Base-by-base conservation (phyloP, 2,329 filamentous ascomycete genomes). In the Apiospora pterosperma region DNA sequence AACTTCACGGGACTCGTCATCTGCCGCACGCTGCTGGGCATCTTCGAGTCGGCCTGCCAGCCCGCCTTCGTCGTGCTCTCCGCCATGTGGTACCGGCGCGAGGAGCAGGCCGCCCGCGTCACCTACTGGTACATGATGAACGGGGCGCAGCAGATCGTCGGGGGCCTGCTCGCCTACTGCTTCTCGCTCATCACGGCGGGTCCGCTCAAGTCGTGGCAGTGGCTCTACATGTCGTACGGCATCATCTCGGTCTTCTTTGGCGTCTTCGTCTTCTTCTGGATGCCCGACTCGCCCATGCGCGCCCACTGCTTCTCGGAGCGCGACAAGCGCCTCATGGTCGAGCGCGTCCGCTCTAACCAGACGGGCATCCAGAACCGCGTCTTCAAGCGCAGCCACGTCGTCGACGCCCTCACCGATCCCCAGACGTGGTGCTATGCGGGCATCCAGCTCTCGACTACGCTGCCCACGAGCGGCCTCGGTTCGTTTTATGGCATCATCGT, bases 111-210 rank as follows among this genome's bases (percentile, higher is more conserved):
- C 0, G 75, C 84, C 0, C 84, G 86, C 5, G 88, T 92, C 3
- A 90, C 88, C 0, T 91, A 88, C 75, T 92, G 90, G 89, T 90
- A 90, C 75, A 91, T 91, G 86, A 92, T 92, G 88, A 92, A 92
- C 72, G 90, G 90, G 2, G 83, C 82, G 0, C 90, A 92, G 72
- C 90, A 92, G 71, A 89, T 92, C 61, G 88, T 92, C 8, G 90
- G 90, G 36, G 90, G 90, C 6, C 82, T 92, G 0, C 79, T 92
- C 0, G 89, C 89, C 0, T 91, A 90, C 73, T 89, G 88, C 67
- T 83, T 84, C 69, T 79, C 82, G 2, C 78, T 86, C 3, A 86
- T 88, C 71, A 78, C 76, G 19, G 76, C 70, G 5, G 83, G 85
- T 4, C 78, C 81, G 0, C 79, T 91, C 64, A 83, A 82, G 71